Evolutionary conservation across 2,329 filamentous ascomycete genomes (phyloP).

Genomic region (Penicillium frequentans): DNA sequence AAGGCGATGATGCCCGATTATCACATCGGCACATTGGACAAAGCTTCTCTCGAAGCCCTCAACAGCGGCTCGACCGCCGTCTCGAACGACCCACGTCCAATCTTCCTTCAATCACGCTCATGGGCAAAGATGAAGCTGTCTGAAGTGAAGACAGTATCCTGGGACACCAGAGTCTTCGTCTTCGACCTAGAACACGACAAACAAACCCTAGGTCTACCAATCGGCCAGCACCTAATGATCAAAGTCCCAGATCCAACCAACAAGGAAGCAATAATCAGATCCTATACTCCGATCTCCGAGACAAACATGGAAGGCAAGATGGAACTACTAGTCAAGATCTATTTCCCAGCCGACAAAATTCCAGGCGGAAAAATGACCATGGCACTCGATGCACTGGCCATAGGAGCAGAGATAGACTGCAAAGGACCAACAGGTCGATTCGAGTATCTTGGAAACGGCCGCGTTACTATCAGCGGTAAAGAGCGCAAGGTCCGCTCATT

Average conservation of each 20-base stretch:
- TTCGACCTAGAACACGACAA: slow-evolving; percentile 72
- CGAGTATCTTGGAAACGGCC: slow-evolving; percentile 69
- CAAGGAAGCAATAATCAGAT: slow-evolving; percentile 72
- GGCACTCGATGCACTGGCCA: slow-evolving; percentile 69
- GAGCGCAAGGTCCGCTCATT: slow-evolving; percentile 64
- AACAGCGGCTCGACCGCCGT: slow-evolving; percentile 46
- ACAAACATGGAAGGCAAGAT: slow-evolving; percentile 61
- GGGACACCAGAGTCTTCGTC: slow-evolving; percentile 77
- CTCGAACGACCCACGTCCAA: slow-evolving; percentile 49
- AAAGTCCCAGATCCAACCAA: slow-evolving; percentile 71
- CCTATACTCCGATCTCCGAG: slow-evolving; percentile 82
- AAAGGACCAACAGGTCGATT: slow-evolving; percentile 89
- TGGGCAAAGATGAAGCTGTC: slow-evolving; percentile 75
- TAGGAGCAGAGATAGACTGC: slow-evolving; percentile 76
- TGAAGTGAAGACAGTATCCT: slow-evolving; percentile 68
- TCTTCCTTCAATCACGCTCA: slow-evolving; percentile 69
- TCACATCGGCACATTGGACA: slow-evolving; percentile 76
- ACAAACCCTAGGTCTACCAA: slow-evolving; percentile 73
- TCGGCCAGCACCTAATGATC: slow-evolving; percentile 85
- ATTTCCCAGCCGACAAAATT: slow-evolving; percentile 59
- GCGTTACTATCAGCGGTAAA: slow-evolving; percentile 60
- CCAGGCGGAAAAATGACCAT: slow-evolving; percentile 79
- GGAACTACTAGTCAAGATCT: slow-evolving; percentile 80
- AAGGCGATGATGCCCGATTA: slow-evolving; percentile 86
- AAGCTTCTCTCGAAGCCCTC: slow-evolving; percentile 57